Percentiles rank a stretch among this genome's conserved stretches.
Evolutionary conservation across 306 rosid species (phyloP).

Genomic region (Prunus padus): DNA sequence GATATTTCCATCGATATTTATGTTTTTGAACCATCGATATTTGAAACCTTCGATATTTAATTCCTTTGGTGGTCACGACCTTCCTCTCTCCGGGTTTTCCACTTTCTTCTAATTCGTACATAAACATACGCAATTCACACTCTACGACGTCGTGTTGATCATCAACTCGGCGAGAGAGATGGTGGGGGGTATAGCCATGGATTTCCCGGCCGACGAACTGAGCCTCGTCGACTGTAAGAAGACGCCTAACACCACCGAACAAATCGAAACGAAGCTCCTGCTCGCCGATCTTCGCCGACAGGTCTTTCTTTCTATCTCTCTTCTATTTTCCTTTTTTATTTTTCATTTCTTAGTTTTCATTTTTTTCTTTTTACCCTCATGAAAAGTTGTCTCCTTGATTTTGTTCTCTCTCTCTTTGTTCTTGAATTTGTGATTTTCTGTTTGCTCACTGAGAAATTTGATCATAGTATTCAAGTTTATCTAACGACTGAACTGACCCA

Average conservation of each 20-base stretch:
- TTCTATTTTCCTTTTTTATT: not conserved
- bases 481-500: slow-evolving; percentile 5
- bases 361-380: not conserved
- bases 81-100: not conserved
- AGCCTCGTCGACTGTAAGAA: slow-evolving; percentile 51
- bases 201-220: slow-evolving; percentile 47
- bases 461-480: slow-evolving; percentile 7
- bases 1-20: no score
- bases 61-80: slow-evolving; percentile 20
- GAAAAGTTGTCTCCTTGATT: not conserved
- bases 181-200: slow-evolving; percentile 44
- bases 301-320: slow-evolving; percentile 32
- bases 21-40: no score
- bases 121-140: not conserved
- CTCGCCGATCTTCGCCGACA: slow-evolving; percentile 91
- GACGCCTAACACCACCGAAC: slow-evolving; percentile 76
- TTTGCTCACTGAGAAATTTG: slow-evolving; percentile 42
- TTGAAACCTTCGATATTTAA: no score
- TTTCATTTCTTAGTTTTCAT: no score
- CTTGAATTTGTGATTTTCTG: not conserved
- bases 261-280: slow-evolving; percentile 82
- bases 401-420: not conserved
- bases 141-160: not conserved
- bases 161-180: not conserved
- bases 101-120: not conserved